phyloP scores from a whole-genome alignment of 345 rosid species.

The Citrus australasica region DNA sequence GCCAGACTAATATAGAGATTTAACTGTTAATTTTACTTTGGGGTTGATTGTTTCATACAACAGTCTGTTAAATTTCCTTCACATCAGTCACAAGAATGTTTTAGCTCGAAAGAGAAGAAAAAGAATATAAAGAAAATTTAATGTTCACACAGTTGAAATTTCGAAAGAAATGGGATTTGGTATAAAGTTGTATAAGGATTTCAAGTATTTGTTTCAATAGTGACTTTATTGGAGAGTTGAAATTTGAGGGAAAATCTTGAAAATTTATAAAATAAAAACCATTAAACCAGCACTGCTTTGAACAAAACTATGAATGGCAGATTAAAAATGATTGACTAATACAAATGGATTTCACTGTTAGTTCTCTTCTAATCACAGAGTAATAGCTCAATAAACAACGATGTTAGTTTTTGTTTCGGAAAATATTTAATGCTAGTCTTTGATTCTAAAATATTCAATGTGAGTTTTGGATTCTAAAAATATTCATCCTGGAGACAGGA shows the following conservation, averaged over 20 bases:
- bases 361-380: background rate
- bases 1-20: background rate
- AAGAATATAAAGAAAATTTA: background rate
- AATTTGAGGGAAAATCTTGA: background rate
- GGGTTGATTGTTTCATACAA: background rate
- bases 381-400: background rate
- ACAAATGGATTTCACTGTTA: background rate
- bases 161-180: background rate
- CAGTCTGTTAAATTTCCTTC: background rate
- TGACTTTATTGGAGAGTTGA: background rate
- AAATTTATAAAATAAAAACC: background rate
- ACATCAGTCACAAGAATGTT: background rate
- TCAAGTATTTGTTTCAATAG: too few relatives aligned
- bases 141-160: too few relatives aligned
- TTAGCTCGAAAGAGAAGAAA: background rate
- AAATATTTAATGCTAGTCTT: background rate
- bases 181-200: background rate
- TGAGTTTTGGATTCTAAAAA: background rate
- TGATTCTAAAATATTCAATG: background rate
- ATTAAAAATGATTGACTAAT: background rate
- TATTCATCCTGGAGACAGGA: background rate
- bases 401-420: background rate
- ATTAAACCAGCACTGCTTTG: background rate
- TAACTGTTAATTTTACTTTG: background rate
- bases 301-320: background rate